A percentile compares a stretch with the other conserved stretches of the same genome.
Conservation (phyloP, 2,329 filamentous ascomycete genomes). For the Pezicula radicicola region DNA sequence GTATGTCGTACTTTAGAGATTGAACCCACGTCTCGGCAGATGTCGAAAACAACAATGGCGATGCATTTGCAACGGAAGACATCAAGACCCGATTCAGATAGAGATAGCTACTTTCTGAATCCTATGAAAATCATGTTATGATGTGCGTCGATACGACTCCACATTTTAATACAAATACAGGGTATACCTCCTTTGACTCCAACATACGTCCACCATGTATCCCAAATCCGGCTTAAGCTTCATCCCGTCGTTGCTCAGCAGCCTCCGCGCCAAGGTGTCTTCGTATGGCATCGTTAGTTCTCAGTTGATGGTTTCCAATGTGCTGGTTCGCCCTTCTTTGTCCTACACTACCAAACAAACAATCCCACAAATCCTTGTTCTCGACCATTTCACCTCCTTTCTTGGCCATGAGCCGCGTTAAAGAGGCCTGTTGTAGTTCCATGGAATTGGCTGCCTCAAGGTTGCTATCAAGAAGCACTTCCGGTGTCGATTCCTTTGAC, state of each 20-base stretch:
- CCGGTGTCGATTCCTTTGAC: conserved; percentile 37
- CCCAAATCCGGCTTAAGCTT: not conserved
- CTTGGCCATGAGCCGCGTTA: conserved; percentile 69
- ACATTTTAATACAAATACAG: too few species aligned
- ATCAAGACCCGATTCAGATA: too few species aligned
- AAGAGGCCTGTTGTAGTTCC: conserved; percentile 71
- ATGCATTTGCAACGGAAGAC: too few species aligned
- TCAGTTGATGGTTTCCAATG: conserved; percentile 8
- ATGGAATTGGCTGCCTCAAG: conserved; percentile 83
- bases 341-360: conserved; percentile 65
- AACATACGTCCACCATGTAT: not conserved
- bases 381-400: conserved; percentile 77
- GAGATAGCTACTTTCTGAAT: too few species aligned
- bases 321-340: conserved; percentile 8
- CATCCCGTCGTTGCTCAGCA: conserved; percentile 40
- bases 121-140: too few species aligned
- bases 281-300: conserved; percentile 19
- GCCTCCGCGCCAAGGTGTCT: conserved; percentile 47
- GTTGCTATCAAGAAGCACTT: conserved; percentile 51
- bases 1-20: too few species aligned
- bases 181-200: not conserved
- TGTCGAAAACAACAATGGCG: too few species aligned
- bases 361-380: conserved; percentile 81
- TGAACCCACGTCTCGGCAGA: too few species aligned
- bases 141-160: too few species aligned